Base-by-base conservation (phyloP, 352 stramenopile genomes). In the Pythium sukuiense region DNA sequence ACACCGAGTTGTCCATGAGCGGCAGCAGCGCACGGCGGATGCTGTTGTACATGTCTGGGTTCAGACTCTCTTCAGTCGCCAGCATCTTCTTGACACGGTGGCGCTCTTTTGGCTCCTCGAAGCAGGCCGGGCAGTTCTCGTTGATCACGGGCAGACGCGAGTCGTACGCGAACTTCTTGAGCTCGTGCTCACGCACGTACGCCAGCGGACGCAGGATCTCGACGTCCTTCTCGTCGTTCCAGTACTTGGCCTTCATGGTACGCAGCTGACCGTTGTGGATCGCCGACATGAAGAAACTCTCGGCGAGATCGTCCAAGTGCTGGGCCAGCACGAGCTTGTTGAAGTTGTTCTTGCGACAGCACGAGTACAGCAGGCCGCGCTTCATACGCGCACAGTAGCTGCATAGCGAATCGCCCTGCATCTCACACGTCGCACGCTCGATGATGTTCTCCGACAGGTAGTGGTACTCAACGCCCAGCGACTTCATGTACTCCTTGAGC, bases 111-210 rank as follows among this genome's bases (percentile, higher is more conserved):
- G 95, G 93, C 72, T 97, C 86, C 75, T 98, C 95, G 72, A 99
- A 99, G 76, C 96, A 98, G n/a, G 94, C 91, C 20, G 96, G 96
- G 59, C 94, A 98, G 75, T 99, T 99, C 69, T 99, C 96, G 74
- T 98, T 98, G 52, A 99, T 98, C 7, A 99, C 80, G 1, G 95
- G 96, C 4, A 99, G 77, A 24, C 92, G 87, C n/a, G 85, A 83
- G 48, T 79, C 77, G 39, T 69, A 63, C 0, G 72, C 72, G 65
- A 82, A 82, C 48, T 80, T 48, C 61, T 92, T 95, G 73, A 95
- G 93, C 24, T 94, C 66, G 57, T 84, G 86, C 76, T 99, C 96
- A 14, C 96, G 88, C 33, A 87, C 90, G 75, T 98, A 98, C 7
- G 89, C 90, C 4, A 99, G 73, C 8, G 96, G 96, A 1, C 96